Evolutionary conservation across 2,329 filamentous ascomycete species (phyloP).

Genomic region (Fusarium chuoi): DNA sequence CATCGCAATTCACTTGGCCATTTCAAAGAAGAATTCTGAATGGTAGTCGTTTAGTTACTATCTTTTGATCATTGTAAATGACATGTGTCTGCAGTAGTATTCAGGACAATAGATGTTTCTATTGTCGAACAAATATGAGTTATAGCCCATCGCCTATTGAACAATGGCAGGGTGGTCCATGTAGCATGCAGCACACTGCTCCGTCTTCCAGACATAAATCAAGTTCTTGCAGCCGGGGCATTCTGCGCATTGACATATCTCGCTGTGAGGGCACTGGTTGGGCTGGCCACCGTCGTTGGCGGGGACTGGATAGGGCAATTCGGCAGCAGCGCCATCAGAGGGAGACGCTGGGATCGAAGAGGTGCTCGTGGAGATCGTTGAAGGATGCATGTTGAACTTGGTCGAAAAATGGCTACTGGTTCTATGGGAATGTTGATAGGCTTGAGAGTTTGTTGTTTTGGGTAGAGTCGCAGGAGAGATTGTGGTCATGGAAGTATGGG

Average conservation of each 20-base stretch:
- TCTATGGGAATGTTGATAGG: not conserved
- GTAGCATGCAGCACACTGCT: not conserved
- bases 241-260: not conserved
- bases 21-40: accelerated
- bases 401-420: not conserved
- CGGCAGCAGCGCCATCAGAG: accelerated
- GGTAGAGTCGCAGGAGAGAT: too few relatives aligned
- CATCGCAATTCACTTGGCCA: not conserved
- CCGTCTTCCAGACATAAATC: not conserved
- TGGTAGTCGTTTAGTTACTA: not conserved
- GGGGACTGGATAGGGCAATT: not conserved
- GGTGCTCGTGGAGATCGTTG: too few relatives aligned
- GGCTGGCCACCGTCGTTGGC: not conserved
- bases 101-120: too few relatives aligned
- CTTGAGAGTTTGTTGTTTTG: not conserved
- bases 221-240: not conserved
- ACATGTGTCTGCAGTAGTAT: accelerated
- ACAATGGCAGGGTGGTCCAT: not conserved
- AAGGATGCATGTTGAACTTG: not conserved
- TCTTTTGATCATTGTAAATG: too few relatives aligned
- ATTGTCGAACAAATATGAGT: accelerated
- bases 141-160: not conserved
- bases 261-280: not conserved
- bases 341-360: too few relatives aligned
- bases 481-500: not conserved